These are phyloP conservation scores for Daldinia grandis DNA, from an alignment of 495 filamentous ascomycete species.

Conservation along the genomic window DNA sequence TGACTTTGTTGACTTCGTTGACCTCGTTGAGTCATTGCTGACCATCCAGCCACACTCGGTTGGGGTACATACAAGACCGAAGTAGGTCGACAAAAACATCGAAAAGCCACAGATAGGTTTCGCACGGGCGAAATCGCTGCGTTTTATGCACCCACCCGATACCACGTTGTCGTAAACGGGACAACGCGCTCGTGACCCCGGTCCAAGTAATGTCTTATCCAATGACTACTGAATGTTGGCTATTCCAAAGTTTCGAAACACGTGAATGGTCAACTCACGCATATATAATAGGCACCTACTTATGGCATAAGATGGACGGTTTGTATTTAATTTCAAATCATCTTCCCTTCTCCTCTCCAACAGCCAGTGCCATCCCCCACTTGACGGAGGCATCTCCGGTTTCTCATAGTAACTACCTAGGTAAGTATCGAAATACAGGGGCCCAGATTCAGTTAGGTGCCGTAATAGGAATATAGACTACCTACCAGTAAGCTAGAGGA, in stretches of 20 bases:
- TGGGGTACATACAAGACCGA: not conserved
- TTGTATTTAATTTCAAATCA: not conserved
- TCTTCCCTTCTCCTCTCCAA: not conserved
- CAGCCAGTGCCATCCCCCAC: not conserved
- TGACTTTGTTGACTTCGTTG: not conserved
- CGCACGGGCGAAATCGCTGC: not conserved
- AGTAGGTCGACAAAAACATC: not conserved
- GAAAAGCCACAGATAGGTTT: conserved; percentile 1
- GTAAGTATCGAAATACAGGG: no score
- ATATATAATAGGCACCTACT: not conserved
- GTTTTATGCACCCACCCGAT: not conserved
- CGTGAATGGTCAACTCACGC: not conserved
- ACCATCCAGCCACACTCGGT: conserved; percentile 12
- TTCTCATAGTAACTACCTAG: not conserved
- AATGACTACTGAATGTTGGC: no score
- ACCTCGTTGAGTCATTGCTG: conserved; percentile 19
- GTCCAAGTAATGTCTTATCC: not conserved
- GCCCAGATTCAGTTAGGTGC: no score
- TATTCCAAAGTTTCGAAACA: not conserved
- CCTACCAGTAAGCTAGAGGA: no score
- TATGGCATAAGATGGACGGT: not conserved
- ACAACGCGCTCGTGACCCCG: not conserved
- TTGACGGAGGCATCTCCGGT: not conserved
- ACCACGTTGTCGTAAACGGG: not conserved
- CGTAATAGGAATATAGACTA: no score